Conservation (phyloP, 2,329 filamentous ascomycete genomes). For the Talaromyces verruculosus region DNA sequence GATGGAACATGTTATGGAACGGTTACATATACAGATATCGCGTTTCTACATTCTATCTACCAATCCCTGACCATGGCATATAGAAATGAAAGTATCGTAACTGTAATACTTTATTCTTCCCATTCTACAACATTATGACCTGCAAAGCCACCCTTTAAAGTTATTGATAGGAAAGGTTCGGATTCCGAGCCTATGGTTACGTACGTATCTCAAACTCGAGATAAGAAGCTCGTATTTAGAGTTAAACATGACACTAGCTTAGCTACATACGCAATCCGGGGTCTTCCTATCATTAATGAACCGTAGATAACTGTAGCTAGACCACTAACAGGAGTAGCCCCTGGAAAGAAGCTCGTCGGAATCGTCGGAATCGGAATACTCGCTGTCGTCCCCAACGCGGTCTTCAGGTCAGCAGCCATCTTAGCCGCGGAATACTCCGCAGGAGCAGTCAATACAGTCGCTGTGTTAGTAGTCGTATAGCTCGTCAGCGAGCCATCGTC, state of each 20-base stretch:
- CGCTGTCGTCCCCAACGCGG: conserved; percentile 26
- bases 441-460: conserved; percentile 29
- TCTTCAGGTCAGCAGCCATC: conserved; percentile 30
- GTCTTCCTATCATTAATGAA: not conserved
- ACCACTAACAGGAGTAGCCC: conserved; percentile 28
- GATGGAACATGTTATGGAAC: not conserved
- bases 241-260: not conserved
- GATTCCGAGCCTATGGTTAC: not conserved
- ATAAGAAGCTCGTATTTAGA: conserved; percentile 1
- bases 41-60: not conserved
- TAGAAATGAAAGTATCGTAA: not conserved
- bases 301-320: conserved; percentile 3
- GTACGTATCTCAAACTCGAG: not conserved
- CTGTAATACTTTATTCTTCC: not conserved
- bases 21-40: not conserved
- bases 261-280: too few species aligned
- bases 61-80: not conserved
- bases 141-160: not conserved
- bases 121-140: not conserved
- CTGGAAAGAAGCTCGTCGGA: conserved; percentile 27
- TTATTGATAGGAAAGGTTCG: not conserved
- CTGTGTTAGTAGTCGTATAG: conserved; percentile 25
- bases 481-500: conserved; percentile 22
- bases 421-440: conserved; percentile 31
- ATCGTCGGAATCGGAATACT: conserved; percentile 33